Base-by-base conservation (phyloP, 2,329 filamentous ascomycete genomes). In the Penicillium sp. region DNA sequence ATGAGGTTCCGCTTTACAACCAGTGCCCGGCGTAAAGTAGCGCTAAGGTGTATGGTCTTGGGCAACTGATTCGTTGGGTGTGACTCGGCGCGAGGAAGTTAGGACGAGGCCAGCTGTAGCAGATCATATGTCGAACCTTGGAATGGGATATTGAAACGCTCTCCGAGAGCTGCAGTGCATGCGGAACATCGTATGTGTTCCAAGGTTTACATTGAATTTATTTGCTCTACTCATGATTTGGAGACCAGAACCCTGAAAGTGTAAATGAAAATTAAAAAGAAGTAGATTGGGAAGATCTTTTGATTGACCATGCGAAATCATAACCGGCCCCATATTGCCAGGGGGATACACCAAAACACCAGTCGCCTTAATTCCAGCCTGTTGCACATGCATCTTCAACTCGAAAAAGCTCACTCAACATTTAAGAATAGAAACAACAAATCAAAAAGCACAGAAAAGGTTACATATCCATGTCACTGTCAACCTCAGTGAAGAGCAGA, bases 401-500 rank as follows among this genome's bases (percentile, higher is more conserved):
- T 52, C 52, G 53, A 22, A 56, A 52, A 53, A 62, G 51, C 40
- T 47, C 50, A 42, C 45, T 55, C 50, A 48, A 54, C 39, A 43
- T 43, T 14, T 2, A 38, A 52, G 43, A 54, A 49, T 10, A 38
- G 52, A 51, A n/a, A 22, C 22, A 54, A 51, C 31, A 39, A 36
- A 22, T 47, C 29, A 3, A 31, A 47, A 42, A 38, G 38, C 27
- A 46, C 34, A 4, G 34, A 32, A 39, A 34, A 22, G 47, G 58
- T 68, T 67, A 75, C 55, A 71, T 63, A 54, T 81, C 80, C 76
- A 83, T 81, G 54, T 82, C 80, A 47, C 82, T 83, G 57, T 84
- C 78, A 16, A 81, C 78, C 31, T 83, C 86, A 68, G 91, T 81
- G 69, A 92, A 92, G 31, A 91, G 81, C 53, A 92, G 78, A 61